These are phyloP conservation scores for Albugo laibachii DNA, from an alignment of 352 stramenopile species.

Conservation along the genomic window DNA sequence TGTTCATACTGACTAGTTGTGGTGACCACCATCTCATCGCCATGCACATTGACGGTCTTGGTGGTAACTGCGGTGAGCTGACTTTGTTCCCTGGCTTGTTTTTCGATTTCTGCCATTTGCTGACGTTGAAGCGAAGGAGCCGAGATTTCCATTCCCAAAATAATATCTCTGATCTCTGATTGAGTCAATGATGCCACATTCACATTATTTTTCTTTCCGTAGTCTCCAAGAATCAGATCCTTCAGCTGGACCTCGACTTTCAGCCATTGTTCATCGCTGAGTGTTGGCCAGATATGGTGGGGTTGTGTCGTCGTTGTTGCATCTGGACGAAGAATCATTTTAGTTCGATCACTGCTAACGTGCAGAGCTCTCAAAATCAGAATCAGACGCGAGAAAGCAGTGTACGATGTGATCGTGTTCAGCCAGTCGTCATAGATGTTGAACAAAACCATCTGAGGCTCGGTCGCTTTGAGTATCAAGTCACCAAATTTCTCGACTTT, in stretches of 20 bases:
- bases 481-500: constrained; percentile 99
- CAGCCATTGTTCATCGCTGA: constrained; percentile 99
- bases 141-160: constrained; percentile 99
- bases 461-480: constrained; percentile 97
- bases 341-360: constrained; percentile 91
- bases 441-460: constrained; percentile 99
- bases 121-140: constrained; percentile 97
- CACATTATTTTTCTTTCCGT: constrained; percentile 99
- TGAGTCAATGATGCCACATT: constrained; percentile 99
- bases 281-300: constrained; percentile 97
- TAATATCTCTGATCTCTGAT: constrained; percentile 99
- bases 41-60: constrained; percentile 98
- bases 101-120: constrained; percentile 99
- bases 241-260: constrained; percentile 99
- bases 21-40: constrained; percentile 98
- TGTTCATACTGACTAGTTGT: constrained; percentile 99
- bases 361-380: constrained; percentile 97
- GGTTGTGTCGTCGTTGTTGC: constrained; percentile 97
- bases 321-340: constrained; percentile 94
- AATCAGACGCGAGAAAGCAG: constrained; percentile 98
- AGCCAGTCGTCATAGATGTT: constrained; percentile 99
- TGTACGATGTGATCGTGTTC: constrained; percentile 99
- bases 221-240: constrained; percentile 98
- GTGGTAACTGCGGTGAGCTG: constrained; percentile 97
- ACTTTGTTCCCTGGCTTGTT: constrained; percentile 94